Evolutionary conservation across 768 basidiomycete species (phyloP).

Genomic region (Amanita molliuscula): DNA sequence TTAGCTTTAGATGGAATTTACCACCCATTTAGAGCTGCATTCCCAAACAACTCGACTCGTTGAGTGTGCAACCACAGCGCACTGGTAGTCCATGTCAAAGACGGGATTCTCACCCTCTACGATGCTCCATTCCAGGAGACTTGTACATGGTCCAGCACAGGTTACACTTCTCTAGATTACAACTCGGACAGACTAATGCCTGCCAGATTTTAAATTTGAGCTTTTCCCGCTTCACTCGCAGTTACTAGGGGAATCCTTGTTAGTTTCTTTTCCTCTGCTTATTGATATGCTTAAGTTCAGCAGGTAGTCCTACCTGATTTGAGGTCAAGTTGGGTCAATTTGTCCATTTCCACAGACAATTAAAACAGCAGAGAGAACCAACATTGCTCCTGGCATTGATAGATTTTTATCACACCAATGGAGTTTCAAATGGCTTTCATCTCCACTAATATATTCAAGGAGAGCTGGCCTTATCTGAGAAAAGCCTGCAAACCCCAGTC

Average conservation of each 20-base stretch:
- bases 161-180: conserved; percentile 74
- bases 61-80: conserved; percentile 60
- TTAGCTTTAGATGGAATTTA: too few relatives aligned
- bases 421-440: too few relatives aligned
- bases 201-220: too few relatives aligned
- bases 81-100: conserved; percentile 20
- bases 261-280: conserved; percentile 89
- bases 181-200: conserved; percentile 39
- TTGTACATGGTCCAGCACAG: conserved; percentile 64
- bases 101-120: conserved; percentile 54
- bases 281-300: conserved; percentile 87
- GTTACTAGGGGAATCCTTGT: conserved; percentile 86
- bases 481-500: too few relatives aligned
- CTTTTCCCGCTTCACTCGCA: conserved; percentile 41
- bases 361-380: too few relatives aligned
- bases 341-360: too few relatives aligned
- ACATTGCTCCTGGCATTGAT: too few relatives aligned
- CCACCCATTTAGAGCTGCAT: too few relatives aligned
- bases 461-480: too few relatives aligned
- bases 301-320: conserved; percentile 78
- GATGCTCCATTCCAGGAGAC: conserved; percentile 32
- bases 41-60: conserved; percentile 83
- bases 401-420: too few relatives aligned
- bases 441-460: too few relatives aligned
- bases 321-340: conserved; percentile 40